These are phyloP conservation scores for Fusarium mundagurra DNA, from an alignment of 2,329 filamentous ascomycete genomes.

Conservation along the genomic window DNA sequence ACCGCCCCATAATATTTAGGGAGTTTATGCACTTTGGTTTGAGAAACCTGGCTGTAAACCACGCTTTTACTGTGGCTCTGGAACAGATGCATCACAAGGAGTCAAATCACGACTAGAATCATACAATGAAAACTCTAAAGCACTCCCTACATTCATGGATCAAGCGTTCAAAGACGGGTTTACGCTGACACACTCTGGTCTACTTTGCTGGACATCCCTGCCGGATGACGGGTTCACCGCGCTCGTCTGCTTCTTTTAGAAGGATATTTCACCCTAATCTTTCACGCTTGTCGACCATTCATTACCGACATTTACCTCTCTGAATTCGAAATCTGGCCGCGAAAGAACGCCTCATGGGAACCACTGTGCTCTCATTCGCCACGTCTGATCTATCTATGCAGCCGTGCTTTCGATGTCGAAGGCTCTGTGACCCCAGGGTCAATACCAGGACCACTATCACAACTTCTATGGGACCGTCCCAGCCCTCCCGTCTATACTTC, in stretches of 20 bases:
- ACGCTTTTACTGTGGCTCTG: too few relatives aligned
- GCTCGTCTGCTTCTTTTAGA: too few relatives aligned
- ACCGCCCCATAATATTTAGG: too few relatives aligned
- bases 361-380: neutral
- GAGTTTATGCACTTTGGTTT: too few relatives aligned
- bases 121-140: neutral
- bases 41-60: too few relatives aligned
- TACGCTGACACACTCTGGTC: accelerated
- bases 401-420: neutral
- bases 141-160: neutral
- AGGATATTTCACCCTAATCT: accelerated
- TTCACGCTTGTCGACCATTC: neutral
- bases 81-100: too few relatives aligned
- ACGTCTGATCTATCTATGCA: neutral
- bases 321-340: neutral
- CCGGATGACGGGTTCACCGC: too few relatives aligned
- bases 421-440: neutral
- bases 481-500: neutral
- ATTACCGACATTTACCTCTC: neutral
- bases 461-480: neutral
- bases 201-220: neutral
- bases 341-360: accelerated
- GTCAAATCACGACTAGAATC: accelerated
- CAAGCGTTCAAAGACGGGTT: neutral
- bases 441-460: neutral